These are phyloP conservation scores for Phytophthora cajani DNA, from an alignment of 352 stramenopile species.

Conservation along the genomic window DNA sequence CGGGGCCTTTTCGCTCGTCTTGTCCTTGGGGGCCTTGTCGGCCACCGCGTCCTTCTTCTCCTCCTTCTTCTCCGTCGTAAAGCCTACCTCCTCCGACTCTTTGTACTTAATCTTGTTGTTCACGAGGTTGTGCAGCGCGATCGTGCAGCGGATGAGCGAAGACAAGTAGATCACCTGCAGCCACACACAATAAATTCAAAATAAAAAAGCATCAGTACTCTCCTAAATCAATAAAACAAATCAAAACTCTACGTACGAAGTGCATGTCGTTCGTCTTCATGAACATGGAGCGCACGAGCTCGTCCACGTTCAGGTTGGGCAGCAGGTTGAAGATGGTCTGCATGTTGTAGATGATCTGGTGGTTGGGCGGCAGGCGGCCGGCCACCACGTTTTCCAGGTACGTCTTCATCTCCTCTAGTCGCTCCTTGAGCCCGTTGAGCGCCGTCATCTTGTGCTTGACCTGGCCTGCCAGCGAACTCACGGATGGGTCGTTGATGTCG, in stretches of 20 bases:
- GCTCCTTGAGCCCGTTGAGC: constrained; percentile 92
- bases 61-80: constrained; percentile 72
- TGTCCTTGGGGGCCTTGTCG: constrained; percentile 50
- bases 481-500: constrained; percentile 99
- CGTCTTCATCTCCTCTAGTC: constrained; percentile 98
- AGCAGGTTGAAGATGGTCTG: constrained; percentile 99
- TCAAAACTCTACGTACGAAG: constrained; percentile 79
- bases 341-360: constrained; percentile 99
- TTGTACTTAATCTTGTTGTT: constrained; percentile 99
- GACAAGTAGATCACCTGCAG: constrained; percentile 96
- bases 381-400: constrained; percentile 96
- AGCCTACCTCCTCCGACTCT: constrained; percentile 81
- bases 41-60: constrained; percentile 17
- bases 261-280: constrained; percentile 99
- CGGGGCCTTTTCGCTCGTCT: constrained; percentile 54
- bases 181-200: constrained; percentile 8
- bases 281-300: constrained; percentile 97
- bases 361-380: constrained; percentile 74
- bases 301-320: constrained; percentile 98
- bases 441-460: constrained; percentile 99
- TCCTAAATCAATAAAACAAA: background rate
- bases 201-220: constrained; percentile 8
- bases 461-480: constrained; percentile 97
- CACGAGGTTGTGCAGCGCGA: constrained; percentile 98
- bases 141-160: constrained; percentile 97